Base-by-base conservation (phyloP, 2,329 filamentous ascomycete genomes). In the Pseudogymnoascus sp. region DNA sequence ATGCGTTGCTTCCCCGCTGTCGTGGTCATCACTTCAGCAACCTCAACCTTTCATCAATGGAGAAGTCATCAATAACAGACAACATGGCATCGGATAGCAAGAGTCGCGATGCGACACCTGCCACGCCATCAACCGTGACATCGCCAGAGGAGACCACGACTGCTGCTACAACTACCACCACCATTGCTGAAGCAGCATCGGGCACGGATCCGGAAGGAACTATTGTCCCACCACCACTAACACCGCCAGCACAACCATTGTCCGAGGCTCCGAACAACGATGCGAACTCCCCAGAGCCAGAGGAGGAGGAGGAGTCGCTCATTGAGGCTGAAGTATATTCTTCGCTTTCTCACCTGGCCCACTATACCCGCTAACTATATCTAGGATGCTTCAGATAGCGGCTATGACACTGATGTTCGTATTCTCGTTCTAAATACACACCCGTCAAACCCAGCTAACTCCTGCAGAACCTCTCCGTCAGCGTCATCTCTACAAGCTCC, bases 401-500 rank as follows among this genome's bases (percentile, higher is more conserved):
- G 64, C 31, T 65, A 64, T 50, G 64, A 64, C 44, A 53, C 61
- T 31, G 62, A 62, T 26, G 61, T 63, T 56, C 26, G 26, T 38
- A 38, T 38, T 38, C 37, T 38, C 37, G 15, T 38, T 38, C 37
- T 38, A 38, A 38, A 38, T 38, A 38, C 37, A 38, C 15, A 38
- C 37, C 37, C 15, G 37, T 38, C 37, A 38, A 38, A 38, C 37
- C 37, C 15, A 38, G 17, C 37, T 38, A 38, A 38, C 37, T 38
- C 37, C 37, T 38, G 37, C 37, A 38, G 37, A 38, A 38, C 35
- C 33, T 62, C 26, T 38, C 17, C 40, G 59, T 17, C 31, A 38
- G 33, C n/a, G 26, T 60, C 42, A 9, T 64, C 63, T 76, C 73
- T 23, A 65, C 78, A 53, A 72, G 74, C 2, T 79, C 77, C n/a